Conservation (phyloP, 2,329 filamentous ascomycete genomes). For the Botryotinia narcissicola region DNA sequence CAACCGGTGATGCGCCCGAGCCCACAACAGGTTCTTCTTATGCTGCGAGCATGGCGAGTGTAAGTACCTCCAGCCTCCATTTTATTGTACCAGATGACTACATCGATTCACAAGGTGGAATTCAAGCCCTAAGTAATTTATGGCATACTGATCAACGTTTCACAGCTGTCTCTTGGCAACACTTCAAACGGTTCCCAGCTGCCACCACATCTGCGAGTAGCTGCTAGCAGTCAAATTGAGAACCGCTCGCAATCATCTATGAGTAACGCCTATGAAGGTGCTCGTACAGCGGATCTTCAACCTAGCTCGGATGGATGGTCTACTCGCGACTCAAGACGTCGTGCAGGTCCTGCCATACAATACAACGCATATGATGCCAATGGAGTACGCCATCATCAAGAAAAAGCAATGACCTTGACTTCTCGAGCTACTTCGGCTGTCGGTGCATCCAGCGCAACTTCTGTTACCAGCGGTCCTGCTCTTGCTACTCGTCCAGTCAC, state of each 20-base stretch:
- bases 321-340: slow-evolving; percentile 22
- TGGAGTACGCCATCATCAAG: slow-evolving; percentile 20
- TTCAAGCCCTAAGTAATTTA: neutral
- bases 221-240: neutral
- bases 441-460: neutral
- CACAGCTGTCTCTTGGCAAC: neutral
- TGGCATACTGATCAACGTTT: neutral
- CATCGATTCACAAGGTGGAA: neutral
- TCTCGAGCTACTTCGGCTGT: neutral
- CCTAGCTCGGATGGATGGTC: slow-evolving; percentile 14
- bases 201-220: slow-evolving; percentile 13
- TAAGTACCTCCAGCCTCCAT: neutral
- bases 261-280: slow-evolving; percentile 29
- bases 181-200: neutral
- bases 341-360: neutral
- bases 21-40: neutral
- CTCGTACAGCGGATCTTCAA: slow-evolving; percentile 12
- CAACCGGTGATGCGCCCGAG: neutral
- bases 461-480: neutral
- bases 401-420: neutral
- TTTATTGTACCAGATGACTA: neutral
- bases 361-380: slow-evolving; percentile 26
- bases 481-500: neutral
- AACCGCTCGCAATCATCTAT: slow-evolving; percentile 22
- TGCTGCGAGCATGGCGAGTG: neutral